Conservation (phyloP, 1,139 yeast species). For the Protomyces inouyei region DNA sequence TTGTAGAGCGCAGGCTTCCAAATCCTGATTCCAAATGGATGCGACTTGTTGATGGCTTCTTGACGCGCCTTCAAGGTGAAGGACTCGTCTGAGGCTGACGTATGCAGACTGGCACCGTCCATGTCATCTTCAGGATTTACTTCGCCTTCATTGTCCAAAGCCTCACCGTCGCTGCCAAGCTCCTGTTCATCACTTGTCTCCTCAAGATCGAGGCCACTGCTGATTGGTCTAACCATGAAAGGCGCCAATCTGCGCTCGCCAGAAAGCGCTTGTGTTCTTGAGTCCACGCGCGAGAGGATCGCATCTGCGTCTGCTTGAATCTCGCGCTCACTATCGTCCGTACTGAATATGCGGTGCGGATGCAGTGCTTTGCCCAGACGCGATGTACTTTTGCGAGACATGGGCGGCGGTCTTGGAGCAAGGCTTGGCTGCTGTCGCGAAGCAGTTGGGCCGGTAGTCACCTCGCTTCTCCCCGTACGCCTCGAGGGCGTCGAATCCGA, state of each 20-base stretch:
- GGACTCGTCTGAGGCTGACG: constrained; percentile 20
- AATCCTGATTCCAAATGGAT: constrained; percentile 95
- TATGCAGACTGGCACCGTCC: constrained; percentile 19
- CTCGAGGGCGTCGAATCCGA: constrained; percentile 3
- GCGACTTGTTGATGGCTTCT: constrained; percentile 91
- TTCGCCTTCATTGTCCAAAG: background rate
- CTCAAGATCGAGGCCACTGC: constrained; percentile 2
- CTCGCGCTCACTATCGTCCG: constrained; percentile 28
- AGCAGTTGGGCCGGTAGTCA: background rate
- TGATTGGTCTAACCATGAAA: constrained; percentile 6
- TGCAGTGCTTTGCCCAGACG: background rate
- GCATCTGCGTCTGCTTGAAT: constrained; percentile 27
- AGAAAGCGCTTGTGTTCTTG: background rate
- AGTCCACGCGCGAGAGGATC: constrained; percentile 8
- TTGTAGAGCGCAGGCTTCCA: constrained; percentile 98
- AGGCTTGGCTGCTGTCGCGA: constrained; percentile 1
- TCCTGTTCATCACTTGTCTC: constrained; percentile 14
- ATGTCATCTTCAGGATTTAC: background rate
- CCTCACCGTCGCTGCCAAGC: constrained; percentile 2
- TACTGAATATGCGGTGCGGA: constrained; percentile 19
- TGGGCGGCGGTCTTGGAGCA: background rate
- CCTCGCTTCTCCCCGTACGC: background rate
- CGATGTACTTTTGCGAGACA: background rate
- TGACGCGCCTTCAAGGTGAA: constrained; percentile 61
- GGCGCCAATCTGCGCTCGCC: constrained; percentile 5